These are phyloP conservation scores for Coemansia sp. DNA, from an alignment of 192 early-diverging fungal species.

Conservation along the genomic window DNA sequence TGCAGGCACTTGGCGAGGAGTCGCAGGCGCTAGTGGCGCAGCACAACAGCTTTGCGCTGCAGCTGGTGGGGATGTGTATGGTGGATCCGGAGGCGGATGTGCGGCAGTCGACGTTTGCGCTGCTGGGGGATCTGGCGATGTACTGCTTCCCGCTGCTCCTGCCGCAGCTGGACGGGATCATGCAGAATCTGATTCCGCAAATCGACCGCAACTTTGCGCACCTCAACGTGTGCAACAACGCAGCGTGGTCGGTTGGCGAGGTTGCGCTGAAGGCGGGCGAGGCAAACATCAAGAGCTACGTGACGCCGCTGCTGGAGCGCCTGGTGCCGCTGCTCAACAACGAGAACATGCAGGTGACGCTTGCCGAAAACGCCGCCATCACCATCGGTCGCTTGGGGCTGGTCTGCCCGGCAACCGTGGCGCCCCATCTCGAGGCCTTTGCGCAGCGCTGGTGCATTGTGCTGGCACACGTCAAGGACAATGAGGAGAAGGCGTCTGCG, in stretches of 20 bases:
- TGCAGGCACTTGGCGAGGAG: constrained; percentile 81
- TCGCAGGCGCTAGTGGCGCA: constrained; percentile 75
- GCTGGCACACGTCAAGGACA: constrained; percentile 82
- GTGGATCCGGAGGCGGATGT: constrained; percentile 76
- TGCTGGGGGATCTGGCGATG: constrained; percentile 97
- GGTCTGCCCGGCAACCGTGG: constrained; percentile 78
- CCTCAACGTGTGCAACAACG: constrained; percentile 95
- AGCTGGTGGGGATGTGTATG: constrained; percentile 82
- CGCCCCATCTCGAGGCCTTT: constrained; percentile 84
- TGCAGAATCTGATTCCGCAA: constrained; percentile 77
- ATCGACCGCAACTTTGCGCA: constrained; percentile 59
- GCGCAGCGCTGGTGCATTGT: constrained; percentile 80
- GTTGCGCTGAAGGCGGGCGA: constrained; percentile 82
- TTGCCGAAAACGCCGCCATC: constrained; percentile 95
- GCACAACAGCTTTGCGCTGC: constrained; percentile 70
- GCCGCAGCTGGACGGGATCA: constrained; percentile 77
- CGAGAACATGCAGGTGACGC: constrained; percentile 65
- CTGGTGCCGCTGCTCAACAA: constrained; percentile 79
- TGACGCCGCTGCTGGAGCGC: constrained; percentile 77
- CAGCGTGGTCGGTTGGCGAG: constrained; percentile 97
- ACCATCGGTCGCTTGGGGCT: constrained; percentile 96
- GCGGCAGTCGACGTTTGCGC: constrained; percentile 92
- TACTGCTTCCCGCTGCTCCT: constrained; percentile 79
- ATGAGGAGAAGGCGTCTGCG: constrained; percentile 95
- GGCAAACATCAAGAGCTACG: constrained; percentile 76